These are phyloP conservation scores for Gossypium herbaceum DNA, from an alignment of 345 rosid genomes.

Conservation along the genomic window DNA sequence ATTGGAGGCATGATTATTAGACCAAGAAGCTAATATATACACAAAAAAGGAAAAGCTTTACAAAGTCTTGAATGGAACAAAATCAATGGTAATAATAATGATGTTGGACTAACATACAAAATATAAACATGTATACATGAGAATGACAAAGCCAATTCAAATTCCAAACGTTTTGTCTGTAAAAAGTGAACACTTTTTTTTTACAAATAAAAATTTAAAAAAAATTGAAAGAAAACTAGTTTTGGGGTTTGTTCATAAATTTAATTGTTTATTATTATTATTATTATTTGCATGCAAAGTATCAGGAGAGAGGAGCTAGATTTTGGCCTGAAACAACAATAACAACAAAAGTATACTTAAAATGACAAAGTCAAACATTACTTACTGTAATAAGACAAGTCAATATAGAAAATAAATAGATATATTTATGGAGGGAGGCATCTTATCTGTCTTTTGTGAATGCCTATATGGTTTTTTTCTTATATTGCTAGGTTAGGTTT, in stretches of 20 bases:
- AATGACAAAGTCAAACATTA: not conserved
- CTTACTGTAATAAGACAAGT: too few species aligned
- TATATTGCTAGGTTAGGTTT: too few species aligned
- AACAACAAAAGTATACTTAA: not conserved
- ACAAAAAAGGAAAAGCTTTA: not conserved
- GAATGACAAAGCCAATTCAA: not conserved
- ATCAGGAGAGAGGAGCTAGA: not conserved
- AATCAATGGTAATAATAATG: not conserved
- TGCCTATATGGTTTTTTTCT: too few species aligned
- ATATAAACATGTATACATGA: not conserved
- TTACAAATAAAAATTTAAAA: not conserved
- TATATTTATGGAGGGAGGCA: too few species aligned
- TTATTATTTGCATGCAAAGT: slow-evolving; percentile 7
- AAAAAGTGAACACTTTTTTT: too few species aligned
- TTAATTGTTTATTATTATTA: not conserved
- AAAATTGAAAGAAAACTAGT: not conserved
- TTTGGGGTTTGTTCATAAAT: not conserved
- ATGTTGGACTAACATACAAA: not conserved
- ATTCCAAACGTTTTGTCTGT: not conserved
- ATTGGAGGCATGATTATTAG: slow-evolving; percentile 18
- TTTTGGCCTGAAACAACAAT: not conserved
- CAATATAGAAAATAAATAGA: not conserved
- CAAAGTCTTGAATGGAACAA: not conserved
- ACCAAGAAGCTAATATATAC: too few species aligned
- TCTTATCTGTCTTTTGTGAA: too few species aligned